Evolutionary conservation across 2,329 filamentous ascomycete species (phyloP).

Genomic region (Apiospora saccharicola): DNA sequence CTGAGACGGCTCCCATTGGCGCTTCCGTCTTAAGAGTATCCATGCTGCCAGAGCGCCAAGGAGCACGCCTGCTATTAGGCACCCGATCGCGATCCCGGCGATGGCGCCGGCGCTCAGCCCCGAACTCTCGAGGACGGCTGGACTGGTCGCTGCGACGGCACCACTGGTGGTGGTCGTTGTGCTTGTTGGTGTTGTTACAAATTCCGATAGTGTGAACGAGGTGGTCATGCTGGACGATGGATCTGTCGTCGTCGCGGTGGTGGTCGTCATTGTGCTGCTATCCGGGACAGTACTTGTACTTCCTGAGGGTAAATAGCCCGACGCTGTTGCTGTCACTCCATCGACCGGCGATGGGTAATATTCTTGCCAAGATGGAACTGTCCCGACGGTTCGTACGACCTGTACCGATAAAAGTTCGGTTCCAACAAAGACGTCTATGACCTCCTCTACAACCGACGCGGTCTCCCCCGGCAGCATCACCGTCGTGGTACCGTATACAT

Average conservation of each 20-base stretch:
- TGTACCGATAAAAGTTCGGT: not conserved
- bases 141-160: not conserved
- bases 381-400: not conserved
- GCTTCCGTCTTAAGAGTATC: constrained; percentile 38
- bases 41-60: constrained; percentile 38
- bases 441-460: not conserved
- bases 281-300: not conserved
- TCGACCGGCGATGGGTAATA: not conserved
- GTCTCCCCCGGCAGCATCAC: not conserved
- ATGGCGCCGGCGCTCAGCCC: constrained; percentile 32
- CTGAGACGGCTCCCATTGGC: constrained; percentile 25
- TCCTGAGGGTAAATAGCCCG: not conserved
- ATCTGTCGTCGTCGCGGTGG: not conserved
- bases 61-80: constrained; percentile 38
- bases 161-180: not conserved
- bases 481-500: not conserved
- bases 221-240: not conserved
- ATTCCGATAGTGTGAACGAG: not conserved
- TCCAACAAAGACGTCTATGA: not conserved
- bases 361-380: not conserved
- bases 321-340: not conserved
- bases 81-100: constrained; percentile 42
- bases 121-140: not conserved
- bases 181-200: not conserved
- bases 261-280: not conserved